Evolutionary conservation across 345 rosid species (phyloP).

Genomic region (Eucalyptus grandis): DNA sequence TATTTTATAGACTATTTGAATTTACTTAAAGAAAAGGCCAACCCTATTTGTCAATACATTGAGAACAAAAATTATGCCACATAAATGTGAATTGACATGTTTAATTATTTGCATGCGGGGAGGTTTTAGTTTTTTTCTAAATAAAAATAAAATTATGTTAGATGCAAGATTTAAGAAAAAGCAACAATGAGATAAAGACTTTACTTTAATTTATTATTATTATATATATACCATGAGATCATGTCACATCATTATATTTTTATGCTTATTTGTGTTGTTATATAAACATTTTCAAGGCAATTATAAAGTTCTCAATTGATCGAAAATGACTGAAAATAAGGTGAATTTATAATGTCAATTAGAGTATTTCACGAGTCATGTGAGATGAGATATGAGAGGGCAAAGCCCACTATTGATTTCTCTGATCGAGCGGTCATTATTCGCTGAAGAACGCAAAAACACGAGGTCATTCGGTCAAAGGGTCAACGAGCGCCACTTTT

Average conservation of each 20-base stretch:
- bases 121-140: neutral
- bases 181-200: neutral
- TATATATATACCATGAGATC: neutral
- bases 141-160: too few relatives aligned
- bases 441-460: neutral
- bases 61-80: too few relatives aligned
- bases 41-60: too few relatives aligned
- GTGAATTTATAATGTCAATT: neutral
- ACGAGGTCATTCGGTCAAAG: neutral
- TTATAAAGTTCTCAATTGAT: neutral
- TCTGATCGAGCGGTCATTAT: neutral
- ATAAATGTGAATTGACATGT: neutral
- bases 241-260: too few relatives aligned
- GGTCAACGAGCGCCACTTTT: neutral
- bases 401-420: too few relatives aligned
- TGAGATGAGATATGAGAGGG: neutral
- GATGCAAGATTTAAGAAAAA: too few relatives aligned
- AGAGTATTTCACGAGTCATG: rapidly evolving
- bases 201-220: too few relatives aligned
- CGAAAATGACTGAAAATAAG: too few relatives aligned
- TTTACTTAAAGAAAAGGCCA: neutral
- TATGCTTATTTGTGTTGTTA: too few relatives aligned
- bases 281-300: neutral
- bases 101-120: neutral
- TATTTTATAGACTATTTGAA: neutral